Base-by-base conservation (phyloP, 768 basidiomycete species). In the Mycena filopes region DNA sequence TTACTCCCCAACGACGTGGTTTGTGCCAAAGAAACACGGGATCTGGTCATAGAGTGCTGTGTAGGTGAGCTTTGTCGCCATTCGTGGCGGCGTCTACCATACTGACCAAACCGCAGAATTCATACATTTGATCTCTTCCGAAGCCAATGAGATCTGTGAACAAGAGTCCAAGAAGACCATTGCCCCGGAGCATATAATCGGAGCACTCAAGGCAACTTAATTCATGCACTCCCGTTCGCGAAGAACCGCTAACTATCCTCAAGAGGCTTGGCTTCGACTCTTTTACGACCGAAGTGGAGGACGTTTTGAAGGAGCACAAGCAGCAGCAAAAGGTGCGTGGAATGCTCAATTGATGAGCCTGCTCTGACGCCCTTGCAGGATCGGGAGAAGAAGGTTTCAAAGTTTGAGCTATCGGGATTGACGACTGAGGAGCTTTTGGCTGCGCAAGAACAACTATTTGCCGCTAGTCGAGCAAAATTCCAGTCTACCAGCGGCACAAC, bases 141-240 rank as follows among this genome's bases (percentile, higher is more conserved):
- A 98, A 76, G 95, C 98, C 55, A 99, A 99, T 76, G 95, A 98
- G 70, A 94, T 98, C 66, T 99, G 98, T 74, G 98, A 99, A 75
- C 91, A 95, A 75, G 96, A 97, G 74, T 94, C 95, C 26, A 98
- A 98, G 83, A 99, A 99, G 83, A 99, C 98, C 1, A 99, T 99
- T 71, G 93, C 95, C 6, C 98, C 98, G 1, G 98, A 99, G 72
- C 98, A 99, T 74, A 96, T 99, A 46, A 91, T 98, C 31, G 82
- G 86, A 25, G 98, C 98, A 7, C 82, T 99, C 60, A 95, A 95
- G 82, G 96, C 93, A 60, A 55, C 84, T 56, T 31, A 54, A 42
- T 20, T 55, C 13, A 13, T 45, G 49, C 12, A 20, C 42, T 41
- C 26, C 25, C 25, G 36, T 36, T 36, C 50, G 33, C 55, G 33